Conservation (phyloP, 2,329 filamentous ascomycete species). For the Claviceps sp. region DNA sequence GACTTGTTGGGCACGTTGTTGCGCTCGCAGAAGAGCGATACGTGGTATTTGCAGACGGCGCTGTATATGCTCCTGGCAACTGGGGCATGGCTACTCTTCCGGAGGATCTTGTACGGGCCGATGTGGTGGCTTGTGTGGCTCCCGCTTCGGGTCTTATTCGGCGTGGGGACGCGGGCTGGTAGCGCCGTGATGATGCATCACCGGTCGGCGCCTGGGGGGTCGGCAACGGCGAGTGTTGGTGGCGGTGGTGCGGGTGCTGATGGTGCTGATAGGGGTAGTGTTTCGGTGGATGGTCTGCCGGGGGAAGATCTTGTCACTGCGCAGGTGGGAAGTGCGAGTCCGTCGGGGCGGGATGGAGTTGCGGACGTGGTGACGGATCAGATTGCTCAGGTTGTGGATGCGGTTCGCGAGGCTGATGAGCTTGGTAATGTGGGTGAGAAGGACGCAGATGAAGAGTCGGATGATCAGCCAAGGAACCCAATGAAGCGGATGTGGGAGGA, state of each 20-base stretch:
- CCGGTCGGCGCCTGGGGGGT: constrained; percentile 11
- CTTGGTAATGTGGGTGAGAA: constrained; percentile 12
- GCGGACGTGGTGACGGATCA: constrained; percentile 34
- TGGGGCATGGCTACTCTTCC: constrained; percentile 73
- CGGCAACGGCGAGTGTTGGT: constrained; percentile 14
- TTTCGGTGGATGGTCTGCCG: constrained; percentile 21
- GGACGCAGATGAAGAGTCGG: constrained; percentile 6
- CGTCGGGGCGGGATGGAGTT: constrained; percentile 11
- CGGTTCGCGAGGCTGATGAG: constrained; percentile 22
- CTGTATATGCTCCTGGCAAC: constrained; percentile 71
- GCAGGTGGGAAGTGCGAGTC: constrained; percentile 23
- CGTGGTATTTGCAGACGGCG: constrained; percentile 90
- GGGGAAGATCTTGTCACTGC: constrained; percentile 35
- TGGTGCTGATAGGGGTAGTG: constrained; percentile 15
- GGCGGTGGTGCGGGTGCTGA: constrained; percentile 6
- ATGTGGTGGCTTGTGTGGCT: constrained; percentile 81
- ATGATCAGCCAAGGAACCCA: constrained; percentile 10
- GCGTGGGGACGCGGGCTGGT: constrained; percentile 41
- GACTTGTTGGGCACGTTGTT: constrained; percentile 68
- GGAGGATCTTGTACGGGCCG: constrained; percentile 77
- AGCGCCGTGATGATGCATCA: constrained; percentile 30
- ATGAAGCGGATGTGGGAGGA: constrained; percentile 19
- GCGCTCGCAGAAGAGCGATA: constrained; percentile 86
- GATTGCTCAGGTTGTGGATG: constrained; percentile 41
- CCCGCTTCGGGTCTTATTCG: constrained; percentile 57